Evolutionary conservation across 1,284 basidiomycete genomes (phyloP), one percentile per base, ranked within the genome.

Genomic region (Moniliophthora roreri): DNA sequence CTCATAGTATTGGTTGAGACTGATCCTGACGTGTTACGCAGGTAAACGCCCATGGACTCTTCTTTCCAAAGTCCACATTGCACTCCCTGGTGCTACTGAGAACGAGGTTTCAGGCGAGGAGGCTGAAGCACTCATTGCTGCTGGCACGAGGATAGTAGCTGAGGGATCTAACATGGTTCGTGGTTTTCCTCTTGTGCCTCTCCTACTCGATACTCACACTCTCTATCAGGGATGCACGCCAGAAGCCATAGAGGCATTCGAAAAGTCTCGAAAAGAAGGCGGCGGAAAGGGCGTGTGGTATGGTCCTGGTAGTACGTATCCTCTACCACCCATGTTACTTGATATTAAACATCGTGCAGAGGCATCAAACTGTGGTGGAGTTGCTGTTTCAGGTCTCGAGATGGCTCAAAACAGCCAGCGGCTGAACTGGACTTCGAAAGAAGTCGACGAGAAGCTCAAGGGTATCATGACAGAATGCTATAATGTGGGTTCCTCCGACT

Each of bases 371-470:
- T 80, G 78, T 58, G 85, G 86, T 70, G 85, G 84, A 72, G 84
- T 87, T 57, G 84, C 84, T 15, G 85, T 87, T 20, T 85, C 82
- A 16, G 85, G 85, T 54, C 81, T 92, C 59, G 89, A 91, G 75
- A 91, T 91, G 89, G 85, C 86, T 9, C 89, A 91, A 73, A 89
- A 89, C 77, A 85, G 84, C 62, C 80, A 84, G 61, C 76, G 87
- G 41, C 75, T 86, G 41, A 74, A 77, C 48, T 89, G 87, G 87
- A 71, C 82, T n/a, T 72, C 76, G 54, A 72, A 78, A 58, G 82
- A 87, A 65, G 88, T 92, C 51, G 89, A 92, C 68, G 68, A 67
- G 16, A 87, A 85, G 75, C 75, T 92, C 59, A 85, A 87, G 74
- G 75, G 76, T 58, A 91, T 91, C 71, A 92, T 92, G 89, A 72